Base-by-base conservation (phyloP, 2,329 filamentous ascomycete genomes). In the Diaporthe nobilis region DNA sequence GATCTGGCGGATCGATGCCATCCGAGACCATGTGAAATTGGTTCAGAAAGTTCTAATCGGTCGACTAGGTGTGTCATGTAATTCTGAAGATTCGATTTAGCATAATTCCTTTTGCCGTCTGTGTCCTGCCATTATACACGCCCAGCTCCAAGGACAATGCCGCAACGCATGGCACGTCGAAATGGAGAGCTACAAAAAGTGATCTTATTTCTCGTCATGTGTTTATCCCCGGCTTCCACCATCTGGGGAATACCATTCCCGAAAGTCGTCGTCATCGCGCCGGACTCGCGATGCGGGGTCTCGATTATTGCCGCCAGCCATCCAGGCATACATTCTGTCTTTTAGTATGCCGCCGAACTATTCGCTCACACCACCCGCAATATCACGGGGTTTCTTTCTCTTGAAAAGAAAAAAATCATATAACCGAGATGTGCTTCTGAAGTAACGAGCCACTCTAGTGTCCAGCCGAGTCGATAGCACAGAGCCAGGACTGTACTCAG, bases 241-340 rank as follows among this genome's bases (percentile, higher is more conserved):
- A 44, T 53, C 71, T 28, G 8, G 42, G 34, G 15, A 22, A 22
- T 58, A 9, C 15, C 34, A 12, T 44, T 44, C 39, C 68, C 37
- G 34, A 42, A n/a, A 22, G 67, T 57, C 37, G 25, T 71, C 68
- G 39, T 57, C 53, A 71, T 57, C 53, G 34, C 25, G 7, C 68
- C 51, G 37, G 37, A 5, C 47, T 71, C 51, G 22, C 42, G 68
- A 71, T 71, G 68, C 68, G 68, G 68, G 68, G 68, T 71, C 51
- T 71, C 13, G 68, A 44, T 22, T 12, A 34, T 58, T 12, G 70
- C 42, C 39, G 28, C 70, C 51, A 37, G 22, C 42, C 12, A 15
- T 37, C 1, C 17, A 22, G n/a, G 15, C 9, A 12, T 22, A 20
- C 7, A 31, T 20, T 31, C 31, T 0, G 13, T 47, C 60, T 28